Conservation (phyloP, 2,329 filamentous ascomycete species). For the Aspergillus texensis region DNA sequence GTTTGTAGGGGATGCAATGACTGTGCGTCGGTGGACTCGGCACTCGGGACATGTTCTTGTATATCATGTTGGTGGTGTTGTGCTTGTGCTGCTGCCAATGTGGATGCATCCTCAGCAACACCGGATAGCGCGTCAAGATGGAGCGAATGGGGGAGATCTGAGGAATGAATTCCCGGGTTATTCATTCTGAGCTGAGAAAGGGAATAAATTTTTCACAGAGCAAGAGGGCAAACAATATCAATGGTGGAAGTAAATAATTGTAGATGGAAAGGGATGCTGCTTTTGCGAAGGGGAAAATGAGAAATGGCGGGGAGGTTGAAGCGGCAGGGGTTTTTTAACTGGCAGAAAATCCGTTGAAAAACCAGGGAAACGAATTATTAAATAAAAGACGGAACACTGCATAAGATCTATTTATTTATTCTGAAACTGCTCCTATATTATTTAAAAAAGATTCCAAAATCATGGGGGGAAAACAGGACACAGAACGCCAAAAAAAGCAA, state of each 20-base stretch:
- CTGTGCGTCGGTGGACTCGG: slow-evolving; percentile 24
- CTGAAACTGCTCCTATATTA: neutral
- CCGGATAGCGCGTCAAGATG: slow-evolving; percentile 25
- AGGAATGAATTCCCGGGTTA: slow-evolving; percentile 18
- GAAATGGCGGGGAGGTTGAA: slow-evolving; percentile 26
- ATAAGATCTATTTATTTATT: neutral
- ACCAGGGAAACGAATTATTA: neutral
- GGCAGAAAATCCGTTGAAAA: neutral
- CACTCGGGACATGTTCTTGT: slow-evolving; percentile 25
- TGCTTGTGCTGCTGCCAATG: slow-evolving; percentile 19
- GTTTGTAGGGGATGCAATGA: slow-evolving; percentile 31
- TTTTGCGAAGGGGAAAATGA: slow-evolving; percentile 29
- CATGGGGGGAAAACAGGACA: neutral
- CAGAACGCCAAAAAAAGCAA: neutral
- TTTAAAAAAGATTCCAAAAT: neutral
- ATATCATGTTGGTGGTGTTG: slow-evolving; percentile 11
- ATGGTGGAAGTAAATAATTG: slow-evolving; percentile 6
- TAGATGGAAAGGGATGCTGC: slow-evolving; percentile 28
- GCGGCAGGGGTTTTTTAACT: slow-evolving; percentile 21
- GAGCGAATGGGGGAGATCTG: slow-evolving; percentile 23
- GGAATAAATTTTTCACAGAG: neutral
- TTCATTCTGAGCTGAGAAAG: slow-evolving; percentile 28
- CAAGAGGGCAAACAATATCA: neutral
- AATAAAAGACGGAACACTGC: neutral
- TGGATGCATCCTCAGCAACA: slow-evolving; percentile 27